These are phyloP conservation scores for Termitomyces sp. DNA, from an alignment of 768 basidiomycete species.

Conservation along the genomic window DNA sequence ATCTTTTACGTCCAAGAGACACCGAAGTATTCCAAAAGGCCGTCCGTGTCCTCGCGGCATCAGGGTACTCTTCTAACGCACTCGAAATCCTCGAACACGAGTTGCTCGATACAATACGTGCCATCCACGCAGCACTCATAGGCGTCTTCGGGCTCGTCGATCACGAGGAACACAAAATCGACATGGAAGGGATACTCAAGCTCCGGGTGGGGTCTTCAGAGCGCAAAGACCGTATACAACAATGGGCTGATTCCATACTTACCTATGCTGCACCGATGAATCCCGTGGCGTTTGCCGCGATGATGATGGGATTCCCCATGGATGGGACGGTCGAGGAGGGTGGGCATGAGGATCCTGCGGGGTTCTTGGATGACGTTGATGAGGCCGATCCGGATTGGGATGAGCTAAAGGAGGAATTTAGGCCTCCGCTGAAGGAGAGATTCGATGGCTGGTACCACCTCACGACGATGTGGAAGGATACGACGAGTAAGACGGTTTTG, in stretches of 20 bases:
- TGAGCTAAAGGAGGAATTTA: slow-evolving; percentile 55
- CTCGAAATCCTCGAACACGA: slow-evolving; percentile 47
- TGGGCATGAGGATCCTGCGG: slow-evolving; percentile 43
- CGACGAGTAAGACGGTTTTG: slow-evolving; percentile 21
- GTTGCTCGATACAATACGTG: slow-evolving; percentile 37
- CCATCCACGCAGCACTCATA: slow-evolving; percentile 37
- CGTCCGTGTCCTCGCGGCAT: slow-evolving; percentile 29
- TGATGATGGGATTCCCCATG: slow-evolving; percentile 42
- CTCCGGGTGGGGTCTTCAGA: slow-evolving; percentile 28
- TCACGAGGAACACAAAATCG: slow-evolving; percentile 29
- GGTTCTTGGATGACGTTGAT: slow-evolving; percentile 49
- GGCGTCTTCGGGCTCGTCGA: slow-evolving; percentile 43
- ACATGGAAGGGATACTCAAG: slow-evolving; percentile 41
- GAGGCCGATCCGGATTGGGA: slow-evolving; percentile 50
- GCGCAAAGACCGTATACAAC: slow-evolving; percentile 42
- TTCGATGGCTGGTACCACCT: slow-evolving; percentile 53
- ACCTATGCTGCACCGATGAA: slow-evolving; percentile 33
- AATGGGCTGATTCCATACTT: slow-evolving; percentile 45
- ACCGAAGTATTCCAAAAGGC: slow-evolving; percentile 39
- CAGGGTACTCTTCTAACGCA: slow-evolving; percentile 23
- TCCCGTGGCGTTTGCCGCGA: slow-evolving; percentile 58
- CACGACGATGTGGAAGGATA: slow-evolving; percentile 32
- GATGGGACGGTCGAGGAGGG: slow-evolving; percentile 24
- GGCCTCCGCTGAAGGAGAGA: slow-evolving; percentile 49
- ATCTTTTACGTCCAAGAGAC: slow-evolving; percentile 62